These are phyloP conservation scores for Aspergillus spinulosporus DNA, from an alignment of 2,329 filamentous ascomycete species.

Conservation along the genomic window DNA sequence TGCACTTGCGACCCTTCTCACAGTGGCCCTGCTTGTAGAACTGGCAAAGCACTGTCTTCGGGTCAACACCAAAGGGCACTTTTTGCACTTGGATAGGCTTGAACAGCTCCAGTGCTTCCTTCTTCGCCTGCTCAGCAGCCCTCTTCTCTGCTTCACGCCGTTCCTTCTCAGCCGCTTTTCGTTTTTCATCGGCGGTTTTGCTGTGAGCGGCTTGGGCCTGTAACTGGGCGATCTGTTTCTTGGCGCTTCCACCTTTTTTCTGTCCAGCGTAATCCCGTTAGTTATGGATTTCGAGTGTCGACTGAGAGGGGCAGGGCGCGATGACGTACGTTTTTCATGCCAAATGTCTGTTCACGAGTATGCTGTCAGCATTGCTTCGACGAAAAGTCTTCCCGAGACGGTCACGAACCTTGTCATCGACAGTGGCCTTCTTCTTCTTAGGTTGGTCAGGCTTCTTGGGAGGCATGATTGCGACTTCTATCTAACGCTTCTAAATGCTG, in stretches of 20 bases:
- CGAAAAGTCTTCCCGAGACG: slow-evolving; percentile 19
- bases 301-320: neutral
- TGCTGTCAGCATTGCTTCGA: slow-evolving; percentile 3
- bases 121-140: slow-evolving; percentile 80
- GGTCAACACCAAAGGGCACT: slow-evolving; percentile 94
- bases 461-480: slow-evolving; percentile 44
- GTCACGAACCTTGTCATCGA: slow-evolving; percentile 72
- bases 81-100: slow-evolving; percentile 96
- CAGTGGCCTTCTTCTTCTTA: slow-evolving; percentile 54
- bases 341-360: slow-evolving; percentile 67
- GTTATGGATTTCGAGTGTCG: slow-evolving; percentile 13
- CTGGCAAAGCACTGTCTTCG: slow-evolving; percentile 93
- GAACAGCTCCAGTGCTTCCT: slow-evolving; percentile 77
- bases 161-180: slow-evolving; percentile 65
- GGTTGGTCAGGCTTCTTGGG: slow-evolving; percentile 48
- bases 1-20: slow-evolving; percentile 97
- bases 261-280: slow-evolving; percentile 30
- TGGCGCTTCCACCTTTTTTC: slow-evolving; percentile 90
- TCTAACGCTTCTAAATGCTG: slow-evolving; percentile 10
- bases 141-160: slow-evolving; percentile 82
- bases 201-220: slow-evolving; percentile 69
- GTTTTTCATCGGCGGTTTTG: slow-evolving; percentile 84
- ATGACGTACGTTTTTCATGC: slow-evolving; percentile 83
- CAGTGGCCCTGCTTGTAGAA: slow-evolving; percentile 98
- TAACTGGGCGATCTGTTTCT: slow-evolving; percentile 87